Base-by-base conservation (phyloP, 139 green algal species). In the Auxenochlorella pyrenoidosa region DNA sequence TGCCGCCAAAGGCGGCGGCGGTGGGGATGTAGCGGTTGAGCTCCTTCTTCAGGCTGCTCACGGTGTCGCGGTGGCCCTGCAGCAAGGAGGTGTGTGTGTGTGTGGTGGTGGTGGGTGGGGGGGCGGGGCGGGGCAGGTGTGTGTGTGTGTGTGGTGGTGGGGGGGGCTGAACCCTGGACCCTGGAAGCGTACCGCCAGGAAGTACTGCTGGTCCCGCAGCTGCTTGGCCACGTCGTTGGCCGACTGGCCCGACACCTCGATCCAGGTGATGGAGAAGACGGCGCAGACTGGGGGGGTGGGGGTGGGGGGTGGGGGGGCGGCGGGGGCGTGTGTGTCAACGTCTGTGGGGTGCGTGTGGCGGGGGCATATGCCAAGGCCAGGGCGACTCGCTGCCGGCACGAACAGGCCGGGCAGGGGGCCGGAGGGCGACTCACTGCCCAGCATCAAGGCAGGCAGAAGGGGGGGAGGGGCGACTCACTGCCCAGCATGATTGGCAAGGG, bases 191-290 rank as follows among this genome's bases (percentile, higher is more conserved):
- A 91, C 90, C 92, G 96, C 93, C 87, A 99, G 95, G 92, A 98
- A 98, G 93, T 97, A 97, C 91, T 98, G 93, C 95, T 98, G 96
- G 88, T 99, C 96, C 88, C 97, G 97, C 80, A 99, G 96, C 94
- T 99, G 96, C 94, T 98, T 98, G 44, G 98, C 98, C 6, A 99
- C 98, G 85, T 99, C 98, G 76, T 85, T 92, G 41, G 98, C 96
- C 51, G 91, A 97, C 59, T 96, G 97, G 58, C 98, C 98, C 0
- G 95, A 98, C n/a, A 99, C 97, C 94, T 99, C 98, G 87, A 99
- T 99, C 98, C 98, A 99, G 54, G 97, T 99, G 95, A 99, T 99
- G 88, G 97, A 99, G 93, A 99, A 99, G n/a, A 99, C 91, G 6
- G 97, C 97, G 91, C 97, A 99, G 24, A 97, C 97, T 85, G 63